Conservation (phyloP, 2,329 filamentous ascomycete genomes). For the Nectriaceae sp. region DNA sequence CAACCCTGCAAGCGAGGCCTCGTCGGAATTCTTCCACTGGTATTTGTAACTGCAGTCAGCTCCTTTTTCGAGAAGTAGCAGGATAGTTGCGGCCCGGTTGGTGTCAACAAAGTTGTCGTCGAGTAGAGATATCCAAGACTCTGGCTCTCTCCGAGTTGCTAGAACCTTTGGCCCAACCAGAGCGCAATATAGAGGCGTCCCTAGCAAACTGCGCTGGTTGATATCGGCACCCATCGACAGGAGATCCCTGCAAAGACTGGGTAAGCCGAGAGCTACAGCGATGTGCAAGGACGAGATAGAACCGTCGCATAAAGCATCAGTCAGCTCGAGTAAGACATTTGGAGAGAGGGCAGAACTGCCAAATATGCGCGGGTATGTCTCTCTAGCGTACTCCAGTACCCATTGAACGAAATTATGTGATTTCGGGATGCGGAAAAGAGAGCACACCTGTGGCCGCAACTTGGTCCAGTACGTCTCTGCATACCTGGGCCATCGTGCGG, state of each 20-base stretch:
- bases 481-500: constrained; percentile 28
- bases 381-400: constrained; percentile 36
- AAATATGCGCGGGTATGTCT: constrained; percentile 28
- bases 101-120: constrained; percentile 5
- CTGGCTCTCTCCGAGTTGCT: constrained; percentile 14
- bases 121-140: constrained; percentile 24
- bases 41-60: constrained; percentile 20
- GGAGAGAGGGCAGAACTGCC: constrained; percentile 22
- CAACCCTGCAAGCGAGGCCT: constrained; percentile 21
- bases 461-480: constrained; percentile 31
- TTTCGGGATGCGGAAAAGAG: constrained; percentile 29
- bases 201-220: constrained; percentile 25
- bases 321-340: constrained; percentile 30
- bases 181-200: constrained; percentile 37
- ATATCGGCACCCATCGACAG: constrained; percentile 21
- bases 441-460: constrained; percentile 25
- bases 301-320: constrained; percentile 30
- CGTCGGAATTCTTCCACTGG: constrained; percentile 16
- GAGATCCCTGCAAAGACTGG: constrained; percentile 30
- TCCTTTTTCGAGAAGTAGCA: constrained; percentile 23
- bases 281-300: constrained; percentile 35
- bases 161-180: constrained; percentile 34
- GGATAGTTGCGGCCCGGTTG: constrained; percentile 20
- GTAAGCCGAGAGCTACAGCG: constrained; percentile 35
- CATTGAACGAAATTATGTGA: constrained; percentile 38